A percentile compares a stretch with the other conserved stretches of the same genome.
These are phyloP conservation scores for Gleditsia sinensis DNA, from an alignment of 306 rosid species.

Conservation along the genomic window DNA sequence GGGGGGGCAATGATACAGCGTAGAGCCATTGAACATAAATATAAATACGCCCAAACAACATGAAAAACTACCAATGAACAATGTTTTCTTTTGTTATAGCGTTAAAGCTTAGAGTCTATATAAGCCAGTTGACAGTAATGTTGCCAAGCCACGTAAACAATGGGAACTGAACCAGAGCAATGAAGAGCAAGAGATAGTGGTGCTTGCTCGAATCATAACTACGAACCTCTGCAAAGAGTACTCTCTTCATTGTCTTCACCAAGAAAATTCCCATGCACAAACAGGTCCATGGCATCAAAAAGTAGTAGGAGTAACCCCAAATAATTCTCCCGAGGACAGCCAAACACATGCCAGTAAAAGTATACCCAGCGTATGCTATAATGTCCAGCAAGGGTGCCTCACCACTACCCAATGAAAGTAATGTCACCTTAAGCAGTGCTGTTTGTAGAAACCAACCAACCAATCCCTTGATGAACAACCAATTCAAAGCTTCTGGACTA, in stretches of 20 bases:
- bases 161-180: conserved; percentile 73
- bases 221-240: conserved; percentile 72
- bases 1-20: neutral
- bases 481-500: conserved; percentile 74
- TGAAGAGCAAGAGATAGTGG: conserved; percentile 66
- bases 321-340: conserved; percentile 59
- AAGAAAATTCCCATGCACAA: conserved; percentile 71
- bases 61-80: neutral
- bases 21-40: neutral
- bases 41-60: neutral
- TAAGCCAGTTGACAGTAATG: conserved; percentile 64
- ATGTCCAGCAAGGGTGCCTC: conserved; percentile 77
- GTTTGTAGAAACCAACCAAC: conserved; percentile 72
- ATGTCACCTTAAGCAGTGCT: conserved; percentile 51
- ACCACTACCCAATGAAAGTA: conserved; percentile 66
- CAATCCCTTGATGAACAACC: conserved; percentile 74
- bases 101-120: conserved; percentile 30
- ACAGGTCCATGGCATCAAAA: conserved; percentile 66
- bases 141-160: conserved; percentile 73
- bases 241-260: conserved; percentile 82
- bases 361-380: conserved; percentile 66
- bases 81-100: neutral
- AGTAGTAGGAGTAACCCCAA: conserved; percentile 54
- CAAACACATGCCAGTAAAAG: conserved; percentile 64
- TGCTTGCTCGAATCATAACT: conserved; percentile 70